Percentiles rank a stretch among this genome's conserved stretches.
These are phyloP conservation scores for Echium plantagineum DNA, from an alignment of 257 asterid species.

Conservation along the genomic window DNA sequence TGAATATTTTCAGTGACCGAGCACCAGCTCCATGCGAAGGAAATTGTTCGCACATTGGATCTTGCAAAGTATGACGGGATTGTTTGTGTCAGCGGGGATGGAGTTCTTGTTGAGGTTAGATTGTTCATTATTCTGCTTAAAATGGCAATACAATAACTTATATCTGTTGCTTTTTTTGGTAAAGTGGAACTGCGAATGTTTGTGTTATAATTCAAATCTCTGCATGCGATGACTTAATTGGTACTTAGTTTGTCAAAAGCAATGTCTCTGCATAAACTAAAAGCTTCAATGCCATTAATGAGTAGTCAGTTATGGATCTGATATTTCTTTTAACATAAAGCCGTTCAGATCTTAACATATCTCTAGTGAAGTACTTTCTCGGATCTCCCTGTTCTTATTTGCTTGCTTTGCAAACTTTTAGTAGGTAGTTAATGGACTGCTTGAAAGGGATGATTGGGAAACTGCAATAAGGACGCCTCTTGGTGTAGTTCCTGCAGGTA, in stretches of 20 bases:
- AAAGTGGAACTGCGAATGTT: background rate
- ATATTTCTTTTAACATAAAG: no score
- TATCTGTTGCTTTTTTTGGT: background rate
- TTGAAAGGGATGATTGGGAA: constrained; percentile 77
- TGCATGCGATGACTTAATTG: no score
- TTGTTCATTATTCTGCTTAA: constrained; percentile 11
- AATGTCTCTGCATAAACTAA: no score
- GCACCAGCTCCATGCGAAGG: constrained; percentile 75
- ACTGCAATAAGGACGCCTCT: constrained; percentile 69
- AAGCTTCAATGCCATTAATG: no score
- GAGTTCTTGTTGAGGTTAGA: constrained; percentile 85
- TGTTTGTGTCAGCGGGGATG: constrained; percentile 93
- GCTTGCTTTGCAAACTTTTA: constrained; percentile 26
- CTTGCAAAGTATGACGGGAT: constrained; percentile 65
- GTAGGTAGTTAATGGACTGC: constrained; percentile 95
- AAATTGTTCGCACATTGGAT: constrained; percentile 56
- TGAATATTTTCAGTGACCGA: constrained; percentile 51
- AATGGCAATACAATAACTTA: background rate
- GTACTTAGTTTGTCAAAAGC: no score
- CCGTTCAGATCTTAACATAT: no score
- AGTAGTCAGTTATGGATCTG: no score
- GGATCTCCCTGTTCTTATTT: constrained; percentile 18
- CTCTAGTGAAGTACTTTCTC: background rate
- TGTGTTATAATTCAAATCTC: background rate
- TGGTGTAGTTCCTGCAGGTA: constrained; percentile 95